Conservation (phyloP, 345 rosid species). For the Geranium brycei region DNA sequence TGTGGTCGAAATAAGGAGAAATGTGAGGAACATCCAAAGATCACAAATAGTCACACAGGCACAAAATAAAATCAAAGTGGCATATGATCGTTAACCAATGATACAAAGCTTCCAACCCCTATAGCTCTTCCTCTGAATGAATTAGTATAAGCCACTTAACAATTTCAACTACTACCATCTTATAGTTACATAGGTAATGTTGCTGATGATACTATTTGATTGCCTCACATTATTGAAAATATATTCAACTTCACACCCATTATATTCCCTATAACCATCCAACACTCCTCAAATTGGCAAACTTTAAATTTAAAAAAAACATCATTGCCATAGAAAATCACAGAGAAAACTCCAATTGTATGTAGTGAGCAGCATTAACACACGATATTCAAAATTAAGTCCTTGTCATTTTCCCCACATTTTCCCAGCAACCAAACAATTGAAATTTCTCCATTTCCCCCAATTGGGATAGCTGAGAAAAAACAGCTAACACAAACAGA, state of each 20-base stretch:
- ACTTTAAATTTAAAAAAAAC: too few species aligned
- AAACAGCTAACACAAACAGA: not conserved
- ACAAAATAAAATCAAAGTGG: not conserved
- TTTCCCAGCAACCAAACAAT: not conserved
- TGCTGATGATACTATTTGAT: not conserved
- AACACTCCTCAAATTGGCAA: too few species aligned
- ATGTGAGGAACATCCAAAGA: too few species aligned
- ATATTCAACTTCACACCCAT: too few species aligned
- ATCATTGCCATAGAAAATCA: too few species aligned
- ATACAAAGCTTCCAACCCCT: not conserved
- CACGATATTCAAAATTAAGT: not conserved
- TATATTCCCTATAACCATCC: too few species aligned
- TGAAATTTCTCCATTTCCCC: not conserved
- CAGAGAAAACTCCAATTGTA: not conserved
- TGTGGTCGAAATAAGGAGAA: too few species aligned
- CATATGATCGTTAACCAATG: not conserved
- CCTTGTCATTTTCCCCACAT: not conserved
- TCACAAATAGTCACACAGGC: not conserved
- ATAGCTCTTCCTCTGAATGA: not conserved
- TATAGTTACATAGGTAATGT: too few species aligned
- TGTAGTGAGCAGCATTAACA: not conserved
- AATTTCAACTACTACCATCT: too few species aligned
- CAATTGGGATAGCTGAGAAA: not conserved
- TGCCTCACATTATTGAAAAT: not conserved
- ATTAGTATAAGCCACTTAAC: too few species aligned